Conservation (phyloP, 768 basidiomycete genomes). For the Boletus sp. region DNA sequence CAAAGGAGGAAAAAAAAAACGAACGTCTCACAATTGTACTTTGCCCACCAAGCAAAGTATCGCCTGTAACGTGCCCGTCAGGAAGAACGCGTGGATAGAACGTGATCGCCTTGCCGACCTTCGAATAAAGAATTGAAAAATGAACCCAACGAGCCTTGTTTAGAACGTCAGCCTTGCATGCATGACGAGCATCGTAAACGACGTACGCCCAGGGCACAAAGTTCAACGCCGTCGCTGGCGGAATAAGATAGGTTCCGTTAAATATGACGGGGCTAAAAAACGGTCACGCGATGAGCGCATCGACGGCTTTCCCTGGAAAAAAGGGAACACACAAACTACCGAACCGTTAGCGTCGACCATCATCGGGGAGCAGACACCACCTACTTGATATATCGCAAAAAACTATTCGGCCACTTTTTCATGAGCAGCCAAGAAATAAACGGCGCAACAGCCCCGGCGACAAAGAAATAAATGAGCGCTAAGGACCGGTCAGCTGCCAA, state of each 20-base stretch:
- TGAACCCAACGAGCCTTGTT: slow-evolving; percentile 57
- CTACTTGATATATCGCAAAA: slow-evolving; percentile 67
- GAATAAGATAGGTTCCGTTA: slow-evolving; percentile 65
- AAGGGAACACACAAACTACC: slow-evolving; percentile 15
- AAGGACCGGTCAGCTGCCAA: slow-evolving; percentile 21
- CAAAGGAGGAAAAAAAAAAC: neutral
- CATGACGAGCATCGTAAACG: neutral
- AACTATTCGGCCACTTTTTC: slow-evolving; percentile 59
- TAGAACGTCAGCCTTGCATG: neutral
- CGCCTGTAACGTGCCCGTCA: slow-evolving; percentile 24
- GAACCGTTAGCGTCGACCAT: neutral
- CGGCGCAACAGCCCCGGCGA: slow-evolving; percentile 67
- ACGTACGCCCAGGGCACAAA: slow-evolving; percentile 71
- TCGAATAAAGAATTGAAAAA: slow-evolving; percentile 74
- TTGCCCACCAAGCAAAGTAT: slow-evolving; percentile 72
- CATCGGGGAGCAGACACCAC: slow-evolving; percentile 18
- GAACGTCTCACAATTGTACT: slow-evolving; percentile 62
- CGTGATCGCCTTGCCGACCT: slow-evolving; percentile 25
- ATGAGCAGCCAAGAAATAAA: slow-evolving; percentile 60
- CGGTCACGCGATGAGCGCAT: neutral
- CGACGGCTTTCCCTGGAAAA: neutral
- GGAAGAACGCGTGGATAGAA: neutral
- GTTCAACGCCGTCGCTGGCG: slow-evolving; percentile 83
- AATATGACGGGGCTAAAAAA: slow-evolving; percentile 56
- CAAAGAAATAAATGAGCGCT: slow-evolving; percentile 70